Evolutionary conservation across 805 yeast genomes (phyloP), one percentile per base, ranked within the genome.

Genomic region (Pichia occidentalis): DNA sequence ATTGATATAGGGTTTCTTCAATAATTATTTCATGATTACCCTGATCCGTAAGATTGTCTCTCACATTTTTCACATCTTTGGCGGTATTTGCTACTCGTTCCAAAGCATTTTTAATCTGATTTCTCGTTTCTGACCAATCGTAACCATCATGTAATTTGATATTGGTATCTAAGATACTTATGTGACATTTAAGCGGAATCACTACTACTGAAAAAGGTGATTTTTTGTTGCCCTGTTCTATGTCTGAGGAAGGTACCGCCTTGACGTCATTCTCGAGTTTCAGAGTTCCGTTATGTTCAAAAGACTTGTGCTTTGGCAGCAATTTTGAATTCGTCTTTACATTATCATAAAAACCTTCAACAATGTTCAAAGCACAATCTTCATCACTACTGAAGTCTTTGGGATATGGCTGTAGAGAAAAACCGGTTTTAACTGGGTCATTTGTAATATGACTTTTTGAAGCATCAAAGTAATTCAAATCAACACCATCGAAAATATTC

Each of bases 121-220:
- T 67, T 40, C 95, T 69, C 0, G 97, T 86, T 29, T 75, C 73
- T 39, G 71, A 72, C 94, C 97, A 87, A 50, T 92, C 97, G 53
- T 80, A 92, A 0, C 99, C 99, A 61, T 92, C 98, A 55, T 73
- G 78, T 14, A 90, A 59, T 35, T 67, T 72, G 2, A 82, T 50
- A 1, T 50, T 53, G 0, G 65, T 57, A 33, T 67, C 68, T 2
- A 68, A 54, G 5, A 70, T 51, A 30, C 63, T 62, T 1, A 70
- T 31, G 17, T 49, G 45, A 1, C 65, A 28, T 2, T 47, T 36
- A 39, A 64, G 24, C 9, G 68, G 68, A 16, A 51, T 49, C 1
- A 52, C 39, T 6, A 37, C n/a, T n/a, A n/a, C n/a, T n/a, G n/a
- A n/a, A n/a, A n/a, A n/a, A n/a, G n/a, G n/a, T n/a, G n/a, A n/a